Base-by-base conservation (phyloP, 768 basidiomycete species). In the Cystobasidium tubakii region DNA sequence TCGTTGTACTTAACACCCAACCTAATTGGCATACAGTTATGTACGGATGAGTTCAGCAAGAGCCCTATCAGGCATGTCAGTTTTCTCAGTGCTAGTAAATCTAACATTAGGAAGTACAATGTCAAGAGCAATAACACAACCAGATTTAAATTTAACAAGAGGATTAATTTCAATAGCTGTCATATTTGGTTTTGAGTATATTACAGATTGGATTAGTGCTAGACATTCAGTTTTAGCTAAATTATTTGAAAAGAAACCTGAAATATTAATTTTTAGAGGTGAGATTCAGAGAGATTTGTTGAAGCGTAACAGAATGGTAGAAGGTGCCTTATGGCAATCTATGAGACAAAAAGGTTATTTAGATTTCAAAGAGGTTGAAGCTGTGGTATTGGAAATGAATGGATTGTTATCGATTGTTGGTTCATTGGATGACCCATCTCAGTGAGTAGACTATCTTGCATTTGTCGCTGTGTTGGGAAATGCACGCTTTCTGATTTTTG, bases 91-190 rank as follows among this genome's bases (percentile, higher is more conserved):
- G 21, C 21, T 60, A 29, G 25, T 60, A 12, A 60, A 60, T 34
- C 27, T 60, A 60, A 60, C 57, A 17, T 34, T 60, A 34, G 57
- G 57, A 27, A 60, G 57, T 31, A 60, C 57, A 60, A 60, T 60
- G 57, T 60, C 57, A 60, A 9, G 57, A 60, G 21, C 33, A 12
- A 60, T 60, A 27, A 60, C 57, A 60, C 57, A 60, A 60, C 57
- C 57, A 60, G 57, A 60, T 60, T 60, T 60, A 60, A 60, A 60
- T 60, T 23, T 60, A 27, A 29, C 57, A 60, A 60, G 57, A 29
- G 57, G 57, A 29, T 34, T 60, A 29, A 60, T 60, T 34, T 29
- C 29, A 29, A 12, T 60, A 60, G 57, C 57, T 27, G 57, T 60
- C 21, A 60, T 60, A 60, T 31, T 27, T 60, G 27, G 57, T 29